Base-by-base conservation (phyloP, 371 early-diverging fungal genomes). In the Capillidium heterosporum region DNA sequence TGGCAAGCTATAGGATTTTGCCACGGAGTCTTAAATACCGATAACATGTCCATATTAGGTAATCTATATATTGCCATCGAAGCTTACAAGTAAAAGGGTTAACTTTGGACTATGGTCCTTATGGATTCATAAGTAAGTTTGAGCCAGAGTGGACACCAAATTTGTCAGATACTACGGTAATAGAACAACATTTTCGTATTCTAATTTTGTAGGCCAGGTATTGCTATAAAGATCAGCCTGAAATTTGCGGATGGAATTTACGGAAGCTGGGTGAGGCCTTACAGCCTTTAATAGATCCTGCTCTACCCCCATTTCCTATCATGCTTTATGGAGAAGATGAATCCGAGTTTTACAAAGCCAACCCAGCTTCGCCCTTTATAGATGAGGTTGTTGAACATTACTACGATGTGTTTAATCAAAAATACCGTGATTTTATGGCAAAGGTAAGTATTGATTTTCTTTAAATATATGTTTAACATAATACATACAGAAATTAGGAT, bases 71-170 rank as follows among this genome's bases (percentile, higher is more conserved):
- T 47, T 47, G 2, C 4, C n/a, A 27, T 26, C 11, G 11, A 32
- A 56, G 31, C 47, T 7, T 57, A 3, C 57, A 26, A 44, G 32
- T 48, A 13, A 10, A 49, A 56, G 83, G 88, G 0, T 60, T 89
- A 8, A 91, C 95, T 1, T 69, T 91, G 40, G 91, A 94, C 61
- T 90, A 85, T 61, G 95, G 95, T 0, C 91, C 95, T 2, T 90
- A 67, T 60, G 87, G 80, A 46, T 87, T 91, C 59, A 60, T 93
- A 60, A 89, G 90, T 62, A 73, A 68, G 21, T 91, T 87, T 63
- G 82, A 90, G 40, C 88, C 92, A 0, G 60, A 53, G 17, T 80
- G 80, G 60, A 71, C 80, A 11, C 84, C 85, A 61, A 91, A 90
- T 62, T 76, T 80, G 56, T 83, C 86, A 1, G 92, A 85, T 51